Base-by-base conservation (phyloP, 2,329 filamentous ascomycete genomes). In the Helotiales sp. region DNA sequence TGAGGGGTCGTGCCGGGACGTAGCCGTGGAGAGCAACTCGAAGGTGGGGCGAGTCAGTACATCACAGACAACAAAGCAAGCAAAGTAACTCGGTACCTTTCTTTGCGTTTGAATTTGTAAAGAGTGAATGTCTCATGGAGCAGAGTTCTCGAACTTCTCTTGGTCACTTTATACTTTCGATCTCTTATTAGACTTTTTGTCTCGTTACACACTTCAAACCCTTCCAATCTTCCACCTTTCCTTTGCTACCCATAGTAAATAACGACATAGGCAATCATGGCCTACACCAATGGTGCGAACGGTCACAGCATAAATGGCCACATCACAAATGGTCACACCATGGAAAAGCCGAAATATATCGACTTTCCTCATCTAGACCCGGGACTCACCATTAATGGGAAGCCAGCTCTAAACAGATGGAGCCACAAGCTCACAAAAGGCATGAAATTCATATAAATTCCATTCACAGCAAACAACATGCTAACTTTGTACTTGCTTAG, bases 351-450 rank as follows among this genome's bases (percentile, higher is more conserved):
- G 17, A 65, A 57, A 52, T 72, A 72, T 40, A 64, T 72, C 19
- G 49, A 67, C 15, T 72, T 72, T 47, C 67, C 68, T 5, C 58
- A 52, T 17, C 52, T 72, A 9, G 67, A 70, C 27, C 58, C 56
- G 50, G 69, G 68, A 5, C 69, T 66, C 5, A 54, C 62, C 19
- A 44, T 62, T 55, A 79, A 87, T 73, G 85, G 85, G 52, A 81
- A 81, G 63, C 80, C 78, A n/a, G 81, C 81, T 19, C 77, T 98
- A 63, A 98, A 98, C 76, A 86, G 89, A 60, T 96, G 90, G 83
- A 96, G 92, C 4, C 85, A 90, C 17, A 87, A 84, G 44, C 76
- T 97, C 59, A 98, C 93, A 10, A 85, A 83, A 56, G 67, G 65
- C 63, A 38, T 15, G 51, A 27, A 12, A 29, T 31, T 22, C 13